Evolutionary conservation across 768 basidiomycete genomes (phyloP).

Genomic region (Hortiboletus flavorubellus): DNA sequence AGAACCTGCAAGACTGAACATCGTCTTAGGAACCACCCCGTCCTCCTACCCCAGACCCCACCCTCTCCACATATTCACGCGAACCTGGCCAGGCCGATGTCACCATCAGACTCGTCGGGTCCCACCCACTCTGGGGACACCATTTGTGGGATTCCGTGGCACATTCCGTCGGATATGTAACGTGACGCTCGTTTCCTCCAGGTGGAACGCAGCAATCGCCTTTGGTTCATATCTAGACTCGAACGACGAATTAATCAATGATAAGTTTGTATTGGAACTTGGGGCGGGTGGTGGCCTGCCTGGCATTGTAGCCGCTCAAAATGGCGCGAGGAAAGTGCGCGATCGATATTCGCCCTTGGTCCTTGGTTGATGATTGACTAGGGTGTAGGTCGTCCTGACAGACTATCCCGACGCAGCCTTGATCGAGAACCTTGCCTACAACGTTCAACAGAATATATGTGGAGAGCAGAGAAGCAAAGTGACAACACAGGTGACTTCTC

Average conservation of each 20-base stretch:
- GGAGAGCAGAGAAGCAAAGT: conserved; percentile 16
- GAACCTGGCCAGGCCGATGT: conserved; percentile 33
- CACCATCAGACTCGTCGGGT: conserved; percentile 68
- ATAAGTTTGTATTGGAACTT: conserved; percentile 69
- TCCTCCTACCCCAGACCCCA: conserved; percentile 66
- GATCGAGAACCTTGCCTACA: conserved; percentile 70
- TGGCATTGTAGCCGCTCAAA: conserved; percentile 67
- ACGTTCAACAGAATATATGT: conserved; percentile 58
- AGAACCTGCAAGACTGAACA: neutral
- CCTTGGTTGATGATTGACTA: neutral
- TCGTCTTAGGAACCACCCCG: conserved; percentile 52
- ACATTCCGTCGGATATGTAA: neutral
- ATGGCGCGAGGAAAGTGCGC: conserved; percentile 63
- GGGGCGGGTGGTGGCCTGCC: conserved; percentile 95
- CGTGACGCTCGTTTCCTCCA: conserved; percentile 25
- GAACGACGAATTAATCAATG: conserved; percentile 43
- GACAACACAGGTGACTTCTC: conserved; percentile 34
- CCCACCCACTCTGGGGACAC: conserved; percentile 81
- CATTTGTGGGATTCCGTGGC: conserved; percentile 48
- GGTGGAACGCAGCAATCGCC: conserved; percentile 79
- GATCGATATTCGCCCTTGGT: neutral
- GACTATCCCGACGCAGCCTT: conserved; percentile 87
- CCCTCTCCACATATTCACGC: conserved; percentile 48
- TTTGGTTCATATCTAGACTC: conserved; percentile 68
- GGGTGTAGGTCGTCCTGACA: conserved; percentile 69